Base-by-base conservation (phyloP, 139 green algal genomes). In the Haematococcus lacustris region DNA sequence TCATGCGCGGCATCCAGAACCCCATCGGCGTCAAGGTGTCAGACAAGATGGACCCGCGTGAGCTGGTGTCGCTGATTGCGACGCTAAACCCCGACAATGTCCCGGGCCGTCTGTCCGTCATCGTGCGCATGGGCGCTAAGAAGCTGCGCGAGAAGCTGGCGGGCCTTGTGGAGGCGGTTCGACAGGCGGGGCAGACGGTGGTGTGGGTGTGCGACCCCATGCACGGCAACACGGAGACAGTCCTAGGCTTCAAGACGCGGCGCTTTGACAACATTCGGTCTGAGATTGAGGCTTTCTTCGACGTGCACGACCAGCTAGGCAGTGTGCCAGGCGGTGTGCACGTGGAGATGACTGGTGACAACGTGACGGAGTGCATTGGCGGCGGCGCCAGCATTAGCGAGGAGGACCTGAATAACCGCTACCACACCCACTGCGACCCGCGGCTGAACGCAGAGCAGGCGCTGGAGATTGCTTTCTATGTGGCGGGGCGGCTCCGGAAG, bases 401-500 rank as follows among this genome's bases (percentile, higher is more conserved):
- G 47, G 80, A 89, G 1, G 93, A 99, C 84, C 86, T 99, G 23
- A 82, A 88, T 69, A 86, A 75, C 17, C 88, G 93, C 79, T 99
- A 99, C 88, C 91, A 98, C 88, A 99, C 96, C n/a, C 93, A 99
- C 86, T 99, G 96, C 86, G 96, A 99, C 85, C 96, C 96, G 26
- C 91, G 96, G 57, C 87, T 99, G 21, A 99, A 99, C 73, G 94
- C 93, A 41, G 91, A 93, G 85, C 96, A 99, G 84, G 73, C 92
- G 30, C 87, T 99, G 74, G 96, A 99, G 88, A 91, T 99, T 81
- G 87, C 94, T 59, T 99, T 99, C 88, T 96, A 97, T 77, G 92
- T 99, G 17, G 91, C 93, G 7, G 86, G 75, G 43, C 85, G 91
- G 33, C 78, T 96, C 51, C 77, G 88, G 59, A 76, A 76, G 39